Conservation (phyloP, 345 rosid genomes). For the Arabidopsis arenosa region DNA sequence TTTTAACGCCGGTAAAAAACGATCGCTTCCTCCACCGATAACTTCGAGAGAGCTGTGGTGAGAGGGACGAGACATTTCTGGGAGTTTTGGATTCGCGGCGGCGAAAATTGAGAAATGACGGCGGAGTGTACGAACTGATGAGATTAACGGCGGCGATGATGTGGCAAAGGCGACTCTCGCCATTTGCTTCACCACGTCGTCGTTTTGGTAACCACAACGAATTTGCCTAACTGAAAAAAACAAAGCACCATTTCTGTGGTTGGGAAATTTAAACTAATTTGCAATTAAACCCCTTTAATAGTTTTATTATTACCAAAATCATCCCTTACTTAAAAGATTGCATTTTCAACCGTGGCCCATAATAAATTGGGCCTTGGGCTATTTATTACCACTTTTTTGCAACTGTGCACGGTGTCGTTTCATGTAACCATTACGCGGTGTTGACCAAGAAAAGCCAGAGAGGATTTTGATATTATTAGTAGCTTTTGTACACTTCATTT, state of each 20-base stretch:
- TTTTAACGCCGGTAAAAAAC: slow-evolving; percentile 61
- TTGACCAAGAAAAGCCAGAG: slow-evolving; percentile 33
- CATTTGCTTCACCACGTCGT: slow-evolving; percentile 40
- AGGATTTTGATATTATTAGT: neutral
- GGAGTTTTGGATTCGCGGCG: slow-evolving; percentile 32
- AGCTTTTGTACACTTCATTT: slow-evolving; percentile 21
- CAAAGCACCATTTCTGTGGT: slow-evolving; percentile 23
- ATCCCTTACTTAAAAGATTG: too few relatives aligned
- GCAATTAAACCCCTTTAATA: neutral
- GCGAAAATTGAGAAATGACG: slow-evolving; percentile 45
- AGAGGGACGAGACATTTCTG: slow-evolving; percentile 42
- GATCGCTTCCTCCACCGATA: slow-evolving; percentile 66
- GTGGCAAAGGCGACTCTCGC: slow-evolving; percentile 42
- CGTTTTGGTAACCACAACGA: neutral
- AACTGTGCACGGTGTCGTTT: too few relatives aligned
- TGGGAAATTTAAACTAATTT: slow-evolving; percentile 24
- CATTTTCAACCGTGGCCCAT: neutral
- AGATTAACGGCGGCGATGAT: slow-evolving; percentile 30
- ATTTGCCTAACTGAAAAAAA: neutral
- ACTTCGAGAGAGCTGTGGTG: slow-evolving; percentile 81
- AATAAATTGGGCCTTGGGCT: too few relatives aligned
- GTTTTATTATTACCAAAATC: too few relatives aligned
- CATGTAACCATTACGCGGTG: slow-evolving; percentile 17
- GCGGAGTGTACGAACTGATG: slow-evolving; percentile 33
- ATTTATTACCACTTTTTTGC: too few relatives aligned